These are phyloP conservation scores for Lactarius sanguifluus DNA, from an alignment of 768 basidiomycete species.

Conservation along the genomic window DNA sequence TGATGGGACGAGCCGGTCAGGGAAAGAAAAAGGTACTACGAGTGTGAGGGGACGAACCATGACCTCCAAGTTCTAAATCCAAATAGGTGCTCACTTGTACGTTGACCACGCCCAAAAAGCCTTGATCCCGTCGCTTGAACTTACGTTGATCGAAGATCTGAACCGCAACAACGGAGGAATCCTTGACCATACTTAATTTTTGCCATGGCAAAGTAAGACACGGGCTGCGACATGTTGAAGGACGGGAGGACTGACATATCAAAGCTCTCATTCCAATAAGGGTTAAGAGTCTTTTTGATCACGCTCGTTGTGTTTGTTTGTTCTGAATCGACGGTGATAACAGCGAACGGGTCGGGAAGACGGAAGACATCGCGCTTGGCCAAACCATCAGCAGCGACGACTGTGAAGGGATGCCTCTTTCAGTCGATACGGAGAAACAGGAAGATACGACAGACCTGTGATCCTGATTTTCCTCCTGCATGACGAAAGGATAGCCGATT, in stretches of 20 bases:
- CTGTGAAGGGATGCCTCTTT: slow-evolving; percentile 44
- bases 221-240: slow-evolving; percentile 10
- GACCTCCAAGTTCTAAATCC: slow-evolving; percentile 89
- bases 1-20: neutral
- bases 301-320: slow-evolving; percentile 97
- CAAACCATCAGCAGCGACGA: slow-evolving; percentile 92
- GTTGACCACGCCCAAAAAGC: slow-evolving; percentile 97
- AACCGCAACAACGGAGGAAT: slow-evolving; percentile 95
- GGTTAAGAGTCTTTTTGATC: slow-evolving; percentile 93
- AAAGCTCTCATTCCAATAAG: slow-evolving; percentile 98
- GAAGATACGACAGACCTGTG: slow-evolving; percentile 51
- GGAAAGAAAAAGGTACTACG: neutral
- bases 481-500: slow-evolving; percentile 28
- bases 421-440: neutral
- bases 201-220: slow-evolving; percentile 4
- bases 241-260: slow-evolving; percentile 68
- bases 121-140: slow-evolving; percentile 97
- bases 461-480: slow-evolving; percentile 72
- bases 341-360: slow-evolving; percentile 96
- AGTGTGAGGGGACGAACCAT: slow-evolving; percentile 58
- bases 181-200: slow-evolving; percentile 78
- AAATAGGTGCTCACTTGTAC: slow-evolving; percentile 86
- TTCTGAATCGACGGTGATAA: slow-evolving; percentile 97
- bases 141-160: slow-evolving; percentile 99
- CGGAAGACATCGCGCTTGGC: slow-evolving; percentile 95